Percentiles rank a stretch among this genome's conserved stretches.
phyloP scores from a whole-genome alignment of 139 green algal genomes.

The Picochlorum sp. region DNA sequence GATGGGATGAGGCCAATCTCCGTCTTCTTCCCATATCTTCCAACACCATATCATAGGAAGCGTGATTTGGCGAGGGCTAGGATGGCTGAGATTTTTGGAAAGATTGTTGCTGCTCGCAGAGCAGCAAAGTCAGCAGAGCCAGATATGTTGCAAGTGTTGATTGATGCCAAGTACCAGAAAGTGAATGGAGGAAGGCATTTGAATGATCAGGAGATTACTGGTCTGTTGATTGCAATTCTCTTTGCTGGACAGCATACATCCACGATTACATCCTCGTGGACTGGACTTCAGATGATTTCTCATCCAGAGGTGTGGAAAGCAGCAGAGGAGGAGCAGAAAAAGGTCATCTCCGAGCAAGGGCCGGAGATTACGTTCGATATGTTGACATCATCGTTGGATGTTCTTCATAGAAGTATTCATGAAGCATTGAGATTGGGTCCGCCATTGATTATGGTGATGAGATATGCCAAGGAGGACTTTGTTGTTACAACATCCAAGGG shows the following conservation, averaged over 20 bases:
- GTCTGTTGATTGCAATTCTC: constrained; percentile 94
- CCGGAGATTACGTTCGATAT: constrained; percentile 67
- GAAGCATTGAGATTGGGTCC: constrained; percentile 91
- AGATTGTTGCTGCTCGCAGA: constrained; percentile 70
- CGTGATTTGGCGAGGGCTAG: constrained; percentile 70
- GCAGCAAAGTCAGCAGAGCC: constrained; percentile 51
- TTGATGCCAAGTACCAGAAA: constrained; percentile 79
- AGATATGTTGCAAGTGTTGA: constrained; percentile 94
- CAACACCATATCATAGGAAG: constrained; percentile 76
- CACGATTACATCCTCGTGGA: constrained; percentile 91
- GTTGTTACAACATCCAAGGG: constrained; percentile 68
- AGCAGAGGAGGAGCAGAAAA: constrained; percentile 68
- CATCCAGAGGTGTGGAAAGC: constrained; percentile 21
- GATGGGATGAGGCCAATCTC: constrained; percentile 92
- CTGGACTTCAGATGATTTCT: constrained; percentile 61
- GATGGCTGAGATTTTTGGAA: constrained; percentile 71
- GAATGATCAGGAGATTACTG: constrained; percentile 88
- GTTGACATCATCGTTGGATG: constrained; percentile 82
- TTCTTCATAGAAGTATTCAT: constrained; percentile 67
- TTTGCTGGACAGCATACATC: constrained; percentile 98
- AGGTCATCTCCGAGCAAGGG: constrained; percentile 63
- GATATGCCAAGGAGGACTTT: constrained; percentile 79
- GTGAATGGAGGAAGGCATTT: constrained; percentile 60
- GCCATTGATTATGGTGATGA: constrained; percentile 93
- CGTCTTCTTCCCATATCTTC: constrained; percentile 90